Conservation (phyloP, 495 filamentous ascomycete genomes). For the Letharia columbiana region DNA sequence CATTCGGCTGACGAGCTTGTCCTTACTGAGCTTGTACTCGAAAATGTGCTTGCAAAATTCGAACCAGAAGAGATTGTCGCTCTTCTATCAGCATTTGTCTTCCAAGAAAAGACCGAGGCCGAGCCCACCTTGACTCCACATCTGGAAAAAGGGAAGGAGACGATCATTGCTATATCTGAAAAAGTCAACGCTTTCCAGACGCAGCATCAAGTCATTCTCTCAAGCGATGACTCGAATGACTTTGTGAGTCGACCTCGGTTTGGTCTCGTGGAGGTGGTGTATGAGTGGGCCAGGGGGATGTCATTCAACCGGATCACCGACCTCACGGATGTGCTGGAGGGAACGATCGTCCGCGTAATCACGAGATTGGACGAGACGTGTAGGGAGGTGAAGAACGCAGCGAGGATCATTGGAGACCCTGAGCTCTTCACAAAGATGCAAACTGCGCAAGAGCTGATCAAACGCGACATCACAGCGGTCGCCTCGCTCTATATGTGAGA, state of each 20-base stretch:
- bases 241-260: conserved; percentile 82
- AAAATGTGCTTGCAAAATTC: conserved; percentile 91
- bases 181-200: conserved; percentile 84
- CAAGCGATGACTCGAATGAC: conserved; percentile 81
- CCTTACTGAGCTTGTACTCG: conserved; percentile 87
- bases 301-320: conserved; percentile 97
- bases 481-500: conserved; percentile 70
- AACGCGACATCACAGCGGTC: conserved; percentile 87
- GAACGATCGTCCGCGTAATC: conserved; percentile 90
- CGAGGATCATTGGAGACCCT: conserved; percentile 92
- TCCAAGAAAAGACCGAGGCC: conserved; percentile 90
- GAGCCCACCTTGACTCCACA: conserved; percentile 74
- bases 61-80: conserved; percentile 96
- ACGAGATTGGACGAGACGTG: conserved; percentile 92
- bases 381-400: conserved; percentile 93
- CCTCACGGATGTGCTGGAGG: conserved; percentile 92
- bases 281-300: conserved; percentile 97
- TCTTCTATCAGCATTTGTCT: conserved; percentile 91
- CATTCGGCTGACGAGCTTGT: conserved; percentile 98
- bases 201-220: conserved; percentile 81
- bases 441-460: conserved; percentile 91
- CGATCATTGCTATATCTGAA: conserved; percentile 79
- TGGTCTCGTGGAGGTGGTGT: conserved; percentile 92
- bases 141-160: conserved; percentile 74
- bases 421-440: conserved; percentile 92